Percentiles rank a stretch among this genome's conserved stretches.
phyloP scores from a whole-genome alignment of 2,329 filamentous ascomycete genomes.

The Penicillium sp. region DNA sequence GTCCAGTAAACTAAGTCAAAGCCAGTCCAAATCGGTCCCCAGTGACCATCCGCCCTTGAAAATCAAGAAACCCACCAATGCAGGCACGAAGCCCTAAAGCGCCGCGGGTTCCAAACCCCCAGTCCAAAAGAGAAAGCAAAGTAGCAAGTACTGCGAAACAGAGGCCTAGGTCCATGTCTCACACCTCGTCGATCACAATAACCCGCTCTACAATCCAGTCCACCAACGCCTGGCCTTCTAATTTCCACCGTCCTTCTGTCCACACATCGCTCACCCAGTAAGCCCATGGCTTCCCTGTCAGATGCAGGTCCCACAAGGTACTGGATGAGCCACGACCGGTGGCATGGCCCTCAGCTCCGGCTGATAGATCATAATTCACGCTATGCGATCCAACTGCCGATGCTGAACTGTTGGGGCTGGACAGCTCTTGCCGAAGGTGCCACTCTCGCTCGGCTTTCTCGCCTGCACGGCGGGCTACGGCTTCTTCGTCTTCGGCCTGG shows the following conservation, averaged over 20 bases:
- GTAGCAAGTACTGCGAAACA: background rate
- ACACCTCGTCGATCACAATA: constrained; percentile 46
- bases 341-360: constrained; percentile 22
- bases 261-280: constrained; percentile 49
- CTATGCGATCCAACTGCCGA: constrained; percentile 30
- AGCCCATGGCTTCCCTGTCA: constrained; percentile 35
- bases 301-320: constrained; percentile 35
- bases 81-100: background rate
- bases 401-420: constrained; percentile 18
- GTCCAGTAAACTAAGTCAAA: constrained; percentile 13
- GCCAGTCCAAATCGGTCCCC: background rate
- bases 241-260: constrained; percentile 49
- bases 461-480: constrained; percentile 70
- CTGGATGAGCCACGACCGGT: constrained; percentile 29
- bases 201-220: constrained; percentile 50
- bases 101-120: background rate
- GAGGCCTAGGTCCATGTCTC: constrained; percentile 17
- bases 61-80: constrained; percentile 13
- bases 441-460: constrained; percentile 74
- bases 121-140: background rate
- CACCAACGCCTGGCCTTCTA: constrained; percentile 48
- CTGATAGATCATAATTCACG: constrained; percentile 39
- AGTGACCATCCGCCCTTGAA: background rate
- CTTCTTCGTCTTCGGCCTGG: constrained; percentile 73
- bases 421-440: constrained; percentile 66